A percentile compares a stretch with the other conserved stretches of the same genome.
These are phyloP conservation scores for Filobasidium floriforme DNA, from an alignment of 768 basidiomycete genomes.

Conservation along the genomic window DNA sequence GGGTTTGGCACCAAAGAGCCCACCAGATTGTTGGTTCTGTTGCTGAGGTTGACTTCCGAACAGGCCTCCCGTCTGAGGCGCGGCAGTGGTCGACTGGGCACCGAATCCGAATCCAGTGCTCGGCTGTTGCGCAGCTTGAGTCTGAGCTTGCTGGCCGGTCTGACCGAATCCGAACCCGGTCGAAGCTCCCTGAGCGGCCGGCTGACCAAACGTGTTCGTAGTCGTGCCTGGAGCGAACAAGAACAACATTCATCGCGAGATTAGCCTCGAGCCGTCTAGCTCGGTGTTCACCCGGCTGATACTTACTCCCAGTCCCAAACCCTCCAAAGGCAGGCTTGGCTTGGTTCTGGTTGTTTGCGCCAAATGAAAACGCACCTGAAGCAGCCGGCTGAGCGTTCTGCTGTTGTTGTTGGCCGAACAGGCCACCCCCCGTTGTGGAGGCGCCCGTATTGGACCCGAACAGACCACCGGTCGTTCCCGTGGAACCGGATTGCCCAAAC, in stretches of 20 bases:
- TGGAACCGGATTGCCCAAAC: background rate
- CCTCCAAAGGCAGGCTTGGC: conserved; percentile 21
- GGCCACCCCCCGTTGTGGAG: conserved; percentile 46
- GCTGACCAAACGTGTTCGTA: conserved; percentile 36
- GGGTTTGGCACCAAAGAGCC: conserved; percentile 29
- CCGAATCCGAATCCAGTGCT: conserved; percentile 40
- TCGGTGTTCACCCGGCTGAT: conserved; percentile 16
- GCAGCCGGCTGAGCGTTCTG: conserved; percentile 44
- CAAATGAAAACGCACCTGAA: conserved; percentile 32
- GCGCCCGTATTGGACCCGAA: conserved; percentile 48
- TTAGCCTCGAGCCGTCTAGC: background rate
- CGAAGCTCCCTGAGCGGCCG: conserved; percentile 24
- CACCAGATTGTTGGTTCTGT: conserved; percentile 13
- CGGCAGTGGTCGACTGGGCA: conserved; percentile 30
- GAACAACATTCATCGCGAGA: background rate
- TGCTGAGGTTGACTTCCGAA: conserved; percentile 28
- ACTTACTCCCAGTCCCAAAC: background rate
- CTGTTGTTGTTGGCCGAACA: conserved; percentile 43
- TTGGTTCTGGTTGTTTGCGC: conserved; percentile 28
- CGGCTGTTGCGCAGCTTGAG: conserved; percentile 20
- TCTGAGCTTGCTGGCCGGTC: conserved; percentile 20
- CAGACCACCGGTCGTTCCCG: conserved; percentile 21
- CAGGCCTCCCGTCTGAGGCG: conserved; percentile 25
- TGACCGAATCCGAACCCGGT: conserved; percentile 26
- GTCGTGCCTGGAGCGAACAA: conserved; percentile 15